A percentile compares a stretch with the other conserved stretches of the same genome.
Conservation (phyloP, 2,329 filamentous ascomycete species). For the Colletotrichum trifolii region DNA sequence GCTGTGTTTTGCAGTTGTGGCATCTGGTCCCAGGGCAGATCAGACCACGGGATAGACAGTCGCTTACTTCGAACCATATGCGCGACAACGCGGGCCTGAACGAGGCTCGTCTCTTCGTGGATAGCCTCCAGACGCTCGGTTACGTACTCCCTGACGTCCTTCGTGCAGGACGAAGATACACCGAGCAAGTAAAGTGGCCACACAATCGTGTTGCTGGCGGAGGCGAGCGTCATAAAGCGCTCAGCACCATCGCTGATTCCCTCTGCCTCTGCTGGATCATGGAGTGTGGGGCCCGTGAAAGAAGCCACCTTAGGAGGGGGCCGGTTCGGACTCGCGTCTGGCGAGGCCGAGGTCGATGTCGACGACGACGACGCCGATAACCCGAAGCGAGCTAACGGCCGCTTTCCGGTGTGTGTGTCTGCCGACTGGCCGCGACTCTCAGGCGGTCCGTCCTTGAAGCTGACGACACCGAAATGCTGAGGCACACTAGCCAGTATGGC, state of each 20-base stretch:
- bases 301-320: not conserved
- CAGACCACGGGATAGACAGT: conserved; percentile 42
- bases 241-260: conserved; percentile 51
- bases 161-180: conserved; percentile 57
- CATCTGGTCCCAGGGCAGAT: conserved; percentile 39
- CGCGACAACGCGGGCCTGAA: conserved; percentile 57
- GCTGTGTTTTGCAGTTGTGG: conserved; percentile 42
- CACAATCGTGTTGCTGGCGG: conserved; percentile 59
- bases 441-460: conserved; percentile 49
- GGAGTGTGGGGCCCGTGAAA: conserved; percentile 47
- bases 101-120: conserved; percentile 57
- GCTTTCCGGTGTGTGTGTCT: conserved; percentile 44
- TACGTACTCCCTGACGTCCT: conserved; percentile 55
- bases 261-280: conserved; percentile 52
- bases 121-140: conserved; percentile 57
- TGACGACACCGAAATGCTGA: conserved; percentile 61
- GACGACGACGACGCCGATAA: conserved; percentile 39
- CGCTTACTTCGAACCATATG: conserved; percentile 53
- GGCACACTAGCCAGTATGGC: conserved; percentile 60
- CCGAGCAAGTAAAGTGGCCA: conserved; percentile 63
- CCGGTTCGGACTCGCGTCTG: conserved; percentile 36
- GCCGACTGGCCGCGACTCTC: conserved; percentile 39
- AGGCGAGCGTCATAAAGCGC: conserved; percentile 60
- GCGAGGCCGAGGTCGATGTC: conserved; percentile 42
- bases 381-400: conserved; percentile 44